Base-by-base conservation (phyloP, 441 rosid genomes). In the Populus tomentosa region DNA sequence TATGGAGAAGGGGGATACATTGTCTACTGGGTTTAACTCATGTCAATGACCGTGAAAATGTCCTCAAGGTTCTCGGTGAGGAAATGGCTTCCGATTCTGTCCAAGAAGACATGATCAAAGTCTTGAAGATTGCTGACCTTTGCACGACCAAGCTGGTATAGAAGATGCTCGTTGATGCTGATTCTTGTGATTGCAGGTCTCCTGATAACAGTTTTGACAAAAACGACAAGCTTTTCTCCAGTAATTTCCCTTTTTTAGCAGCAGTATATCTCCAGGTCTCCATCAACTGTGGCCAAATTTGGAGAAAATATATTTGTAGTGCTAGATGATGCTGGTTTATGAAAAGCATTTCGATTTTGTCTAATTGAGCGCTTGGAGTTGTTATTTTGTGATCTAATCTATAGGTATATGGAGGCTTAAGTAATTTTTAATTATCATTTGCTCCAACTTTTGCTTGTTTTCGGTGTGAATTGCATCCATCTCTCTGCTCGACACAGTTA, bases 81-180 rank as follows among this genome's bases (percentile, higher is more conserved):
- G 79, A 85, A 30, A 84, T 90, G 40, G 87, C 75, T 14, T 79
- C 85, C 0, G 75, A 82, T 67, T 53, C 84, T 0, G 85, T 84
- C 20, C 81, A 76, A 81, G 94, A 87, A 4, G 82, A 83, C 87
- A 93, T 92, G 94, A 77, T 95, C 50, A 92, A 85, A 79, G 90
- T 91, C 50, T 84, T 95, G 82, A 92, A 88, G 83, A 83, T 92
- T 20, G 96, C 88, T 23, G 75, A 92, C 73, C 89, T 85, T 18
- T 92, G 98, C 90, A 90, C 95, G 9, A 78, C 92, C 70, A 93
- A 91, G 89, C 97, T 93, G 28, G 95, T 90, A 23, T 92, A 91
- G 71, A 88, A 87, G 87, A 88, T 90, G 97, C 90, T 95, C 5
- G 83, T 74, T 0, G 92, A 92, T 56, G 92, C 94, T 35, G 90